These are phyloP conservation scores for Ajuga reptans DNA, from an alignment of 305 asterid species.

Conservation along the genomic window DNA sequence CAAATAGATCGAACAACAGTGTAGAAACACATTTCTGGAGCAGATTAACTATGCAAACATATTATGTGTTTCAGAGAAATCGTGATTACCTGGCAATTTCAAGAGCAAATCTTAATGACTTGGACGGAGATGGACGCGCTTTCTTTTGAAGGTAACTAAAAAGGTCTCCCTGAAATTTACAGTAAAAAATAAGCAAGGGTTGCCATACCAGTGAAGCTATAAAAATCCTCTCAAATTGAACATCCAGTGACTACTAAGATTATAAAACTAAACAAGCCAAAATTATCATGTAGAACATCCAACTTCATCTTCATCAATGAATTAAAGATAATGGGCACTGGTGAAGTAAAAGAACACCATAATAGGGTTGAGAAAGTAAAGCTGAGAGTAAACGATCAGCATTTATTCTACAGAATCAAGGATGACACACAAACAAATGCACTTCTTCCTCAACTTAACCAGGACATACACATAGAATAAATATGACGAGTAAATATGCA, in stretches of 20 bases:
- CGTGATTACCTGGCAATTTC: slow-evolving; percentile 81
- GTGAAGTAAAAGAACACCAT: not conserved
- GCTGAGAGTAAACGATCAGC: not conserved
- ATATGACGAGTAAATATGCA: not conserved
- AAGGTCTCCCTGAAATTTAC: slow-evolving; percentile 62
- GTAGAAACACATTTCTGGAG: not conserved
- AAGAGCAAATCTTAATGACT: slow-evolving; percentile 74
- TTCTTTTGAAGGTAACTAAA: slow-evolving; percentile 73
- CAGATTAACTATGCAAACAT: not conserved
- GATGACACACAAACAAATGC: not conserved
- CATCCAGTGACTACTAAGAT: not conserved
- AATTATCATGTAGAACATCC: not conserved
- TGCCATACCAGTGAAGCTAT: not conserved
- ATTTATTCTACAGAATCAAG: not conserved
- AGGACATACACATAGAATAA: not conserved
- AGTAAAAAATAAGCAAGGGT: slow-evolving; percentile 15
- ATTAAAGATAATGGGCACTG: slow-evolving; percentile 5
- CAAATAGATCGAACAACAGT: not conserved
- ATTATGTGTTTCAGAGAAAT: slow-evolving; percentile 4
- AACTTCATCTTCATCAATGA: slow-evolving; percentile 2
- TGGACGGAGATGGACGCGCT: slow-evolving; percentile 83
- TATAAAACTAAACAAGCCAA: not conserved
- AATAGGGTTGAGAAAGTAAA: not conserved
- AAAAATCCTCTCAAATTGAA: not conserved
- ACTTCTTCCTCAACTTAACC: not conserved